phyloP scores from a whole-genome alignment of 75 land plant genomes.

The Pinus albicaulis region DNA sequence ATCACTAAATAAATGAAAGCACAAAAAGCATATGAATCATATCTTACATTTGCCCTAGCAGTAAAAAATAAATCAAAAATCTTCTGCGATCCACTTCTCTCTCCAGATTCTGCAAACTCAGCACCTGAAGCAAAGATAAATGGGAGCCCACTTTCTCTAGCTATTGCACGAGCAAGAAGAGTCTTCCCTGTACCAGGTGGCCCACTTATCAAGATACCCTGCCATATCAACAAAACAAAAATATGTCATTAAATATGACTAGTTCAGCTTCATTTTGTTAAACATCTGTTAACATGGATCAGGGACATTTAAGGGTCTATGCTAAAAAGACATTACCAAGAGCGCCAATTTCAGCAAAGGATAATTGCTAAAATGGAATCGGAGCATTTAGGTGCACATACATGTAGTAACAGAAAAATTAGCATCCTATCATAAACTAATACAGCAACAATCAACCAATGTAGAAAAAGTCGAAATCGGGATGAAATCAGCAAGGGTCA shows the following conservation, averaged over 20 bases:
- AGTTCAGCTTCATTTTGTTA: neutral
- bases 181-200: conserved; percentile 99
- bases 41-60: conserved; percentile 91
- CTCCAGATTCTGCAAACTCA: conserved; percentile 78
- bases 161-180: conserved; percentile 87
- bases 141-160: conserved; percentile 92
- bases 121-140: conserved; percentile 97
- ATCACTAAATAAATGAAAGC: neutral
- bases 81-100: conserved; percentile 71
- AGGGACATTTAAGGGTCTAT: too few species aligned
- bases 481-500: too few species aligned
- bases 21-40: neutral
- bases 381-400: neutral
- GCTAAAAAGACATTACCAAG: neutral
- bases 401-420: neutral
- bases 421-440: neutral
- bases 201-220: conserved; percentile 96
- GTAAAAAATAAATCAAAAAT: conserved; percentile 81
- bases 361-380: neutral
- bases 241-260: neutral
- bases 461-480: too few species aligned
- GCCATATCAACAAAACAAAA: conserved; percentile 12
- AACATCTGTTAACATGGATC: too few species aligned
- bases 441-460: neutral
- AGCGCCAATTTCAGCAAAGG: neutral